Evolutionary conservation across 805 yeast genomes (phyloP).

Genomic region (Starmerella cellae): DNA sequence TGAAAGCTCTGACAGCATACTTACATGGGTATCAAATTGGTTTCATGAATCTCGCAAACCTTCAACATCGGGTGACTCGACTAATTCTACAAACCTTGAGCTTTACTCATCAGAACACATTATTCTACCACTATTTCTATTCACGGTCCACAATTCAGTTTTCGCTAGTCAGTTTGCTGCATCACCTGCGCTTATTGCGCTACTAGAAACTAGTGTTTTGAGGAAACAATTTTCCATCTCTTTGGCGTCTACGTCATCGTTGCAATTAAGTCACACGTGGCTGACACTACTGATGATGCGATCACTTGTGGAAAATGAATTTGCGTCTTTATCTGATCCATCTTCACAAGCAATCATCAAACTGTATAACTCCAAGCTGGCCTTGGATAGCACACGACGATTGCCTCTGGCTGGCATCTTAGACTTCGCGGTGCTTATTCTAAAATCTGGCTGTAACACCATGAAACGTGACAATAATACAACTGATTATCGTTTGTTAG

Average conservation of each 20-base stretch:
- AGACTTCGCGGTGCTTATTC: slow-evolving; percentile 25
- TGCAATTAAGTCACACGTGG: slow-evolving; percentile 22
- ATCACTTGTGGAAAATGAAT: slow-evolving; percentile 22
- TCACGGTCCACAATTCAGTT: slow-evolving; percentile 27
- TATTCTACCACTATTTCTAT: slow-evolving; percentile 26
- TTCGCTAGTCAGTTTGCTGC: slow-evolving; percentile 25
- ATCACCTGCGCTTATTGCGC: slow-evolving; percentile 21
- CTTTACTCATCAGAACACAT: not conserved
- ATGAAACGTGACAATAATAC: too few species aligned
- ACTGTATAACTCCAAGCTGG: slow-evolving; percentile 15
- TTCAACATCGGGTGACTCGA: slow-evolving; percentile 1
- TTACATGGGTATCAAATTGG: slow-evolving; percentile 4
- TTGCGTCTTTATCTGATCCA: slow-evolving; percentile 8
- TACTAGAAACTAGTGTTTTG: slow-evolving; percentile 25
- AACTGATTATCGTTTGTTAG: too few species aligned
- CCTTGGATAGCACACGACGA: slow-evolving; percentile 20
- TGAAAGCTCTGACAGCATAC: not conserved
- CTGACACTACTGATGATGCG: slow-evolving; percentile 25
- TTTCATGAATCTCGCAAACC: not conserved
- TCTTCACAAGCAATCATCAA: slow-evolving; percentile 11
- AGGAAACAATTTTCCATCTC: not conserved
- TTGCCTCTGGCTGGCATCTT: slow-evolving; percentile 26
- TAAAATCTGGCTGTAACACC: slow-evolving; percentile 24
- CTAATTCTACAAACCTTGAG: not conserved
- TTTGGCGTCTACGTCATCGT: not conserved